These are phyloP conservation scores for Hypomyces perniciosus DNA, from an alignment of 2,329 filamentous ascomycete species.

Conservation along the genomic window DNA sequence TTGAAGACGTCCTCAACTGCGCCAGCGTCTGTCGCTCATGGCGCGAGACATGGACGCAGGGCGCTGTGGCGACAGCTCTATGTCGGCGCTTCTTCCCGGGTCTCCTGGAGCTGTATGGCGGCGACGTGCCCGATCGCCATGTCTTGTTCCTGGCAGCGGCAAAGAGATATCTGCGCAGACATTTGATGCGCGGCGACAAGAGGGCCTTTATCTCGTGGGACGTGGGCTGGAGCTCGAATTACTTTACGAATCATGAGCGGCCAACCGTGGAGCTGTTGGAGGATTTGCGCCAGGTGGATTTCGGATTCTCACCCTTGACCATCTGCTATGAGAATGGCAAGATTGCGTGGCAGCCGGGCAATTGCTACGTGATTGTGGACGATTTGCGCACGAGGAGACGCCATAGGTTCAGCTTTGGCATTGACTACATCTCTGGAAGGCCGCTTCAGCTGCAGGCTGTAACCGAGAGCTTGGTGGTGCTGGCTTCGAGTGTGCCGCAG, in stretches of 20 bases:
- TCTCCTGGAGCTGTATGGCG: slow-evolving; percentile 15
- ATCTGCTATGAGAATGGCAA: slow-evolving; percentile 20
- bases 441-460: slow-evolving; percentile 16
- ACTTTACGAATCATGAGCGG: slow-evolving; percentile 2
- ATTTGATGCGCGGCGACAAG: slow-evolving; percentile 3
- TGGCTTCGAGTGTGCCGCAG: slow-evolving; percentile 11
- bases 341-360: slow-evolving; percentile 23
- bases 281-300: slow-evolving; percentile 10
- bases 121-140: slow-evolving; percentile 9
- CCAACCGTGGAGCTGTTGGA: neutral
- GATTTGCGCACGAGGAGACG: slow-evolving; percentile 18
- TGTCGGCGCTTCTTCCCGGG: slow-evolving; percentile 24
- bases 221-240: slow-evolving; percentile 7
- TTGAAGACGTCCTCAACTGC: slow-evolving; percentile 23
- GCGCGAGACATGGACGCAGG: slow-evolving; percentile 20
- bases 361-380: slow-evolving; percentile 19
- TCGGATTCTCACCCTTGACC: slow-evolving; percentile 8
- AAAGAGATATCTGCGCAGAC: slow-evolving; percentile 13
- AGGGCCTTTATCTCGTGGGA: slow-evolving; percentile 15
- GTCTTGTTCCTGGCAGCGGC: slow-evolving; percentile 15
- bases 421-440: slow-evolving; percentile 15
- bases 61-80: slow-evolving; percentile 16
- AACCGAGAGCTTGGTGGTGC: slow-evolving; percentile 18
- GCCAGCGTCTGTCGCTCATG: slow-evolving; percentile 22
- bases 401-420: slow-evolving; percentile 15